These are phyloP conservation scores for Calonectria multiphialidica DNA, from an alignment of 2,329 filamentous ascomycete genomes.

Conservation along the genomic window DNA sequence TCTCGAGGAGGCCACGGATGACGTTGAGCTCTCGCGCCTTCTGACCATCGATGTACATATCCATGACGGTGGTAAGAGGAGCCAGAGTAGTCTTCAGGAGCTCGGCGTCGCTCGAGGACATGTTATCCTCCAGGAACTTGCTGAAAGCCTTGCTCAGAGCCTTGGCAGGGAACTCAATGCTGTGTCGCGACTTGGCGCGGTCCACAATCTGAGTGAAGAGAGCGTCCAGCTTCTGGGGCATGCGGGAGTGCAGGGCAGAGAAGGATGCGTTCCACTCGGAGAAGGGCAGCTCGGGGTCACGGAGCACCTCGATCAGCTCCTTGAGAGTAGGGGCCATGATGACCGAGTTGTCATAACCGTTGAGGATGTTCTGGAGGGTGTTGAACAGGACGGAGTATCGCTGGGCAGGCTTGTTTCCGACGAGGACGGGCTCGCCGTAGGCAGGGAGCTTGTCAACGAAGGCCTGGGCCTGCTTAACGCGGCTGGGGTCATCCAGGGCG, in stretches of 20 bases:
- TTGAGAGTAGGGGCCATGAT: constrained; percentile 91
- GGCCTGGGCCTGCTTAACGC: constrained; percentile 95
- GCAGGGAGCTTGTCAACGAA: constrained; percentile 93
- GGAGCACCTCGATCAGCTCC: constrained; percentile 90
- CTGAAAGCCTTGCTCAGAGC: constrained; percentile 84
- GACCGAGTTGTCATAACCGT: constrained; percentile 96
- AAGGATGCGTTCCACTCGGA: constrained; percentile 97
- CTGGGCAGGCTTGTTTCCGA: constrained; percentile 93
- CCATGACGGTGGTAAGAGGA: constrained; percentile 83
- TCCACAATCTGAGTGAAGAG: constrained; percentile 89
- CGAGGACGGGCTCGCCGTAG: constrained; percentile 86
- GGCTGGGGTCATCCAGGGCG: constrained; percentile 92
- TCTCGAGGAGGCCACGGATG: constrained; percentile 82
- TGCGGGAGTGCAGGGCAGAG: constrained; percentile 95
- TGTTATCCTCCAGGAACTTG: constrained; percentile 90
- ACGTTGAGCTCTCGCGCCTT: constrained; percentile 91
- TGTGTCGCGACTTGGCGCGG: constrained; percentile 78
- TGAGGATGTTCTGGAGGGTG: constrained; percentile 88
- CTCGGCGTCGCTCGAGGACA: constrained; percentile 78
- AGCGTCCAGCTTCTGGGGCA: constrained; percentile 92
- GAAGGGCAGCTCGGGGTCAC: constrained; percentile 91
- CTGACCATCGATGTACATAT: constrained; percentile 85
- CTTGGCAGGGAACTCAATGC: constrained; percentile 90
- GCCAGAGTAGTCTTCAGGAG: constrained; percentile 79
- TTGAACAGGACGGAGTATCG: constrained; percentile 82